A percentile compares a stretch with the other conserved stretches of the same genome.
Conservation (phyloP, 1,284 basidiomycete species). For the Trichosporon ovoides region DNA sequence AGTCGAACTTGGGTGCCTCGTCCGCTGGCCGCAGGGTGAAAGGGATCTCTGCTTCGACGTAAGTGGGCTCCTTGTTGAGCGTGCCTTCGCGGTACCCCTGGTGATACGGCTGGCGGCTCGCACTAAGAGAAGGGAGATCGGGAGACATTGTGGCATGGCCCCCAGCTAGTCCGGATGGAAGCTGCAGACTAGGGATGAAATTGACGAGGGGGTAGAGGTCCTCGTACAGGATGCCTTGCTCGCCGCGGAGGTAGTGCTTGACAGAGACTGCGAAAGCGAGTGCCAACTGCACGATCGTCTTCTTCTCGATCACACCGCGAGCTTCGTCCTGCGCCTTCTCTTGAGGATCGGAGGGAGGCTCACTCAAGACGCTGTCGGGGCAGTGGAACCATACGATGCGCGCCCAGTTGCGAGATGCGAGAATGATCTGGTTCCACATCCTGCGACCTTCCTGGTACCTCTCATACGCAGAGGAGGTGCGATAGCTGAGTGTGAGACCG, state of each 20-base stretch:
- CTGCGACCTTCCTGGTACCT: constrained; percentile 67
- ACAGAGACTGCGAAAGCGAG: constrained; percentile 55
- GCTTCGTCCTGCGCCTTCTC: constrained; percentile 50
- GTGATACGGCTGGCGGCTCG: constrained; percentile 4
- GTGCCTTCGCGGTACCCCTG: neutral
- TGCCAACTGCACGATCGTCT: constrained; percentile 64
- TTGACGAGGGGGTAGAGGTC: constrained; percentile 43
- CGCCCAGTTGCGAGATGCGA: constrained; percentile 49
- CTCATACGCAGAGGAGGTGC: constrained; percentile 68
- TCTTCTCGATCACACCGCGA: constrained; percentile 62
- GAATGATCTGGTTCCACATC: constrained; percentile 64
- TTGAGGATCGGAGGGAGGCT: constrained; percentile 25
- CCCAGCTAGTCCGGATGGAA: constrained; percentile 33
- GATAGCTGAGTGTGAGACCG: constrained; percentile 44
- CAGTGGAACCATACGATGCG: constrained; percentile 45
- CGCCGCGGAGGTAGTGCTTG: constrained; percentile 56
- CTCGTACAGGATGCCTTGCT: constrained; percentile 57
- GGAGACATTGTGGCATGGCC: constrained; percentile 29
- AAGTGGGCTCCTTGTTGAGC: constrained; percentile 9
- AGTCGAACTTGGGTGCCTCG: constrained; percentile 59
- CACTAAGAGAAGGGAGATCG: constrained; percentile 19
- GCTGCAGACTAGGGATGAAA: constrained; percentile 38
- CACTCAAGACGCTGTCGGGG: constrained; percentile 29
- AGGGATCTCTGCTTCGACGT: constrained; percentile 53
- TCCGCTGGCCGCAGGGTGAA: constrained; percentile 50